phyloP scores from a whole-genome alignment of 352 stramenopile species.

The Phytophthora capsici region DNA sequence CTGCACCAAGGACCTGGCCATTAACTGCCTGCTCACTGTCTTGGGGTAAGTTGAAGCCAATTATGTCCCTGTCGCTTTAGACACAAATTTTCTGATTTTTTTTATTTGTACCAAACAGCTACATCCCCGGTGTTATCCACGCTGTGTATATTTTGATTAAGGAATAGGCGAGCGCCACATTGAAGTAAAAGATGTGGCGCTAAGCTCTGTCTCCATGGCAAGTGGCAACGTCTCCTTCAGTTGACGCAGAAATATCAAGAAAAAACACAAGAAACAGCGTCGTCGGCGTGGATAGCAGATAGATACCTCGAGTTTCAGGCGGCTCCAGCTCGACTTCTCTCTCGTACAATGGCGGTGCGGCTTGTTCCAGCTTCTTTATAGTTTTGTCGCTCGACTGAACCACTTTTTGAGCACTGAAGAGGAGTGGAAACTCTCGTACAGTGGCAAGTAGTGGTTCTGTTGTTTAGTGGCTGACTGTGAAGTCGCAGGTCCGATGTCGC shows the following conservation, averaged over 20 bases:
- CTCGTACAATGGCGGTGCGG: constrained; percentile 28
- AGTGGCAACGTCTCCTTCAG: not conserved
- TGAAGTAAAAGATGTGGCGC: constrained; percentile 33
- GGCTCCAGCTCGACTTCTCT: constrained; percentile 11
- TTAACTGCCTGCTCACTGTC: constrained; percentile 76
- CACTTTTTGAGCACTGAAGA: constrained; percentile 37
- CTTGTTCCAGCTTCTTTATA: not conserved
- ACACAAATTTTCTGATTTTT: constrained; percentile 5
- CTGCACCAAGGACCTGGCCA: constrained; percentile 66
- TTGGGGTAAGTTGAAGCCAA: constrained; percentile 44
- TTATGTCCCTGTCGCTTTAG: constrained; percentile 1
- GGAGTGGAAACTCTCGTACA: constrained; percentile 42
- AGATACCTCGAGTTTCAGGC: constrained; percentile 2
- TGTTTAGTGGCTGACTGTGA: constrained; percentile 1
- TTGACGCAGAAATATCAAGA: not conserved
- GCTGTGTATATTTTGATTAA: constrained; percentile 79
- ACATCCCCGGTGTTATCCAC: constrained; percentile 78
- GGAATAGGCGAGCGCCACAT: constrained; percentile 49
- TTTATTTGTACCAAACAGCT: constrained; percentile 31
- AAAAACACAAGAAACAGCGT: constrained; percentile 14
- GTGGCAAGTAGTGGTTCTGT: constrained; percentile 4
- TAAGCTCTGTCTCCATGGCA: constrained; percentile 3
- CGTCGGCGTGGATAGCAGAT: constrained; percentile 4
- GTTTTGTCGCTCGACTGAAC: not conserved
- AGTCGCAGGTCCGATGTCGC: constrained; percentile 1